Evolutionary conservation across 1,284 basidiomycete species (phyloP), one percentile per base, ranked within the genome.

Genomic region (Ustilago trichophora): DNA sequence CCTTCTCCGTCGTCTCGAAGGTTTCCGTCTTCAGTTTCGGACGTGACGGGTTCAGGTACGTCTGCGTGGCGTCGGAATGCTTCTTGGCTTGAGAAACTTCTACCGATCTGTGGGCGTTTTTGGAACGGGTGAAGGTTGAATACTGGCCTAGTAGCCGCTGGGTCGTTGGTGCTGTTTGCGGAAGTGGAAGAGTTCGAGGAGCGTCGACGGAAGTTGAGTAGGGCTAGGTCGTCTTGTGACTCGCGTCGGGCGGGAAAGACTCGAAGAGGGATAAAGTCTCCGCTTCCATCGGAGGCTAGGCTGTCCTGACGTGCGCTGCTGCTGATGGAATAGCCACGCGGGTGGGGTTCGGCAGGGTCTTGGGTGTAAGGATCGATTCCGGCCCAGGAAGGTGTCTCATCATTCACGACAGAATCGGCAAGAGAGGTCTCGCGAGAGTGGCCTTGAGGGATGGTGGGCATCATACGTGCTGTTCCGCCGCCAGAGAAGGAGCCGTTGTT

Each of bases 371-470:
- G 57, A 24, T 59, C 57, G 18, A 59, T n/a, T 1, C 45, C 57
- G 0, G 22, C 16, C 48, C 58, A 62, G 7, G 41, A 35, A 6
- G 31, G 18, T 0, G 29, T 2, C 27, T 8, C 27, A 29, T 13
- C 27, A n/a, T n/a, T n/a, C 8, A 36, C 29, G 0, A 24, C 31
- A n/a, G 33, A 42, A 36, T 58, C 63, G 2, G 48, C 53, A 5
- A 26, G 31, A 1, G 64, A 62, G 1, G 57, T 41, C 19, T 67
- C 57, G 15, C 57, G 47, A 6, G 64, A 60, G 18, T 57, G 45
- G 2, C 53, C 64, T 12, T 67, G 64, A 2, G 52, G 64, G 16
- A 57, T 67, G 7, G 64, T 62, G 3, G 64, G 57, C 64, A 60
- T 60, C 48, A 38, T 60, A 0, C 52, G 15, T 2, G 55, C 44